Evolutionary conservation across 1,284 basidiomycete species (phyloP), one percentile per base, ranked within the genome.

Genomic region (Puccinia polysora): DNA sequence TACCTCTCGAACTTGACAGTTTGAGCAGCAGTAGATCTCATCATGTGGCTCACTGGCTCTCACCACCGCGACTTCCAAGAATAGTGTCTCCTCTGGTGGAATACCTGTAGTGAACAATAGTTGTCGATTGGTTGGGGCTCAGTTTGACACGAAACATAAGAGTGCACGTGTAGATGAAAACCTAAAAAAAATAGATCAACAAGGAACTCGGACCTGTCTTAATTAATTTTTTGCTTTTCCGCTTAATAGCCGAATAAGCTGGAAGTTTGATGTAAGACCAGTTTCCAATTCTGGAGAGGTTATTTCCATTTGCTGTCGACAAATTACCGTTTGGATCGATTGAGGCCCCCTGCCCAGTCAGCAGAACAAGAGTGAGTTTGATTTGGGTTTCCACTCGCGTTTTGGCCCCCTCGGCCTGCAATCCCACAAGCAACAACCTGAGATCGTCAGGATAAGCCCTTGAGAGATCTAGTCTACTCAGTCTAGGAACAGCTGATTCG

Each of bases 341-440:
- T 40, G 56, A 45, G 45, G 32, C 56, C 23, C 56, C 56, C 34
- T 70, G 20, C 10, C 69, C 69, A 8, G 38, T 40, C 23, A 71
- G 25, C 12, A 65, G 32, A 25, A 73, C 53, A 14, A 92, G 82
- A 10, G 86, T 86, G 45, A 92, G 85, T 77, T 90, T 86, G 64
- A 93, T 87, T 82, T 93, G 92, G 0, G 92, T 96, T 80, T 96
- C 93, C 25, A 96, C 92, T 28, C 92, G 86, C 62, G 90, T 92
- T 81, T 95, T 94, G n/a, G 91, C 89, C 30, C 91, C 92, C 47
- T 83, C 82, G 75, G 87, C 85, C 8, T 91, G 90, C 50, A 96
- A 86, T 76, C 87, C 91, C 47, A 91, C 88, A 43, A 92, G 87
- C 78, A 91, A 78, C 1, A 82, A 50, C 53, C 43, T 65, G 34